Evolutionary conservation across 2,329 filamentous ascomycete genomes (phyloP), one percentile per base, ranked within the genome.

Genomic region (Amylocarpus encephaloides): DNA sequence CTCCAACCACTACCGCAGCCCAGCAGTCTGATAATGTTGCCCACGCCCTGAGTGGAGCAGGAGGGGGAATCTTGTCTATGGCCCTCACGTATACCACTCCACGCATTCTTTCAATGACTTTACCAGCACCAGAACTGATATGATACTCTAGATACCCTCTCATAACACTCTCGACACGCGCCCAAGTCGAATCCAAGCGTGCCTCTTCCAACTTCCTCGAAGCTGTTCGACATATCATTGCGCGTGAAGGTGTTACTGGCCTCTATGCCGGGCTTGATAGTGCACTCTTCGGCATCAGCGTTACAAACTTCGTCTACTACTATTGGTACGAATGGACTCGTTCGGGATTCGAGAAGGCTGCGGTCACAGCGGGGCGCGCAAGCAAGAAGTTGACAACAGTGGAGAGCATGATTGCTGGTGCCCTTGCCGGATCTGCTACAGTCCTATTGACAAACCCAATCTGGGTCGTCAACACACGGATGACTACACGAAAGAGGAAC

Each of bases 251-350:
- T 62, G 73, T 96, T 50, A 74, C 80, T 2, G 93, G 93, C 30
- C 82, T 98, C 33, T 98, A 97, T 68, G 84, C 93, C 6, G 93
- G 93, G 38, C 81, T 98, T 52, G 89, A 95, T 69, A 94, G 88
- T 55, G 93, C 93, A 46, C 77, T 98, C 41, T 96, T 98, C 70
- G 93, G 93, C 68, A 97, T 98, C 74, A 93, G 87, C 70, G 85
- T 98, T 61, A 98, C 93, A 63, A 98, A 98, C 76, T 98, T 98
- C 68, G 92, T 98, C 43, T 98, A 98, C 78, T 98, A 98, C 74
- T 98, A 97, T 77, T 98, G 88, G 92, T 98, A 97, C 71, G 93
- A 98, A 74, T 98, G 89, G 88, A 93, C 90, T 56, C 84, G 91
- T 52, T 78, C 85, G 45, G 86, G 86, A 67, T 96, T 97, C 73